Conservation (phyloP, 2,329 filamentous ascomycete genomes). For the Tolypocladium nubicola region DNA sequence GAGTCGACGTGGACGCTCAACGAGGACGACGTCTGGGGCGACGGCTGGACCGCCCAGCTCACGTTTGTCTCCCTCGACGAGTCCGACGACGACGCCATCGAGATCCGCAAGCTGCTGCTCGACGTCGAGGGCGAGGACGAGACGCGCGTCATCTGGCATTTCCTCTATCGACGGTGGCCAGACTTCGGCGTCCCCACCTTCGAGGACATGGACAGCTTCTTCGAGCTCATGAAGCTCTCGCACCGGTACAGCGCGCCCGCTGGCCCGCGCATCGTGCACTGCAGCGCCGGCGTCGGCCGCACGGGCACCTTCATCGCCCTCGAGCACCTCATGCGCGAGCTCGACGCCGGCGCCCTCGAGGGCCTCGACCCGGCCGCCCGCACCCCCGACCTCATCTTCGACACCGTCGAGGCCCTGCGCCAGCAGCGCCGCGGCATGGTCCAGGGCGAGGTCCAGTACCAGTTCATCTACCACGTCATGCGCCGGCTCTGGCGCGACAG, state of each 20-base stretch:
- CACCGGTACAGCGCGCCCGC: constrained; percentile 42
- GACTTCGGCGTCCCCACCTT: constrained; percentile 76
- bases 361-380: constrained; percentile 24
- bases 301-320: constrained; percentile 93
- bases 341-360: constrained; percentile 62
- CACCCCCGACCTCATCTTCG: constrained; percentile 56
- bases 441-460: constrained; percentile 73
- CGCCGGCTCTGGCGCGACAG: constrained; percentile 62
- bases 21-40: constrained; percentile 51
- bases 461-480: constrained; percentile 82
- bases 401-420: constrained; percentile 69
- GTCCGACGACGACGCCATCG: constrained; percentile 46
- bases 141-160: constrained; percentile 63
- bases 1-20: constrained; percentile 47
- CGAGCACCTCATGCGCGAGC: constrained; percentile 79
- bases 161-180: constrained; percentile 80
- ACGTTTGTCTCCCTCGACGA: constrained; percentile 53
- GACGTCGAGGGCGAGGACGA: constrained; percentile 34
- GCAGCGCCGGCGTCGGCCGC: constrained; percentile 86
- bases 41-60: constrained; percentile 59
- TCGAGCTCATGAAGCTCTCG: constrained; percentile 59
- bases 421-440: constrained; percentile 94
- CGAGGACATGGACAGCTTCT: constrained; percentile 55
- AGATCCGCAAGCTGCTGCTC: constrained; percentile 64
- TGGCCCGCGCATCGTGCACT: constrained; percentile 69